Conservation (phyloP, 2,329 filamentous ascomycete species). For the Monilinia fructicola region DNA sequence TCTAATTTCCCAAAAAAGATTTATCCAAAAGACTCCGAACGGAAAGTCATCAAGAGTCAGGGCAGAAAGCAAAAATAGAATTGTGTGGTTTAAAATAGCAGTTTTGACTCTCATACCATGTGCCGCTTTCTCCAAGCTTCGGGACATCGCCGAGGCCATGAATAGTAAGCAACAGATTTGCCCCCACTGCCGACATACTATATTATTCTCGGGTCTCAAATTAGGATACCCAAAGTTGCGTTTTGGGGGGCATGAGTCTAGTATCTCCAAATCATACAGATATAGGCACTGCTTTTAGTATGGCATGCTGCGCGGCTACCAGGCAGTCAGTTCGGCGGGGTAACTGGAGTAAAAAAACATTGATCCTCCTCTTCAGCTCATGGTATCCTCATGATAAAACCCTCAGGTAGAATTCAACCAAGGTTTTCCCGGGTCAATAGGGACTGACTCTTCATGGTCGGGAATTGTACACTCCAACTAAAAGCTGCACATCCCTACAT, state of each 20-base stretch:
- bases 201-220: background rate
- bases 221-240: background rate
- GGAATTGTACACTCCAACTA: background rate
- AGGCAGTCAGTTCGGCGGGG: background rate
- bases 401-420: background rate
- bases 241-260: background rate
- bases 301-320: background rate
- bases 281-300: background rate
- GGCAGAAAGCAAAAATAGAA: too few relatives aligned
- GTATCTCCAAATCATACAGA: background rate
- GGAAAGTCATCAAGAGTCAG: too few relatives aligned
- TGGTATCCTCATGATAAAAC: too few relatives aligned
- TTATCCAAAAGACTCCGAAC: too few relatives aligned
- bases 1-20: too few relatives aligned
- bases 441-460: background rate
- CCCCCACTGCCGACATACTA: background rate
- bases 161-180: background rate
- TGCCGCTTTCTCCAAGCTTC: background rate
- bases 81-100: background rate
- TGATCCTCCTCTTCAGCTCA: background rate
- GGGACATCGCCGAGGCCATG: background rate
- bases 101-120: background rate
- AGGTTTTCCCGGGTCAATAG: background rate
- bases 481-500: background rate
- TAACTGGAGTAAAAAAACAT: background rate